These are phyloP conservation scores for Solanum sejunctum DNA, from an alignment of 257 asterid species.

Conservation along the genomic window DNA sequence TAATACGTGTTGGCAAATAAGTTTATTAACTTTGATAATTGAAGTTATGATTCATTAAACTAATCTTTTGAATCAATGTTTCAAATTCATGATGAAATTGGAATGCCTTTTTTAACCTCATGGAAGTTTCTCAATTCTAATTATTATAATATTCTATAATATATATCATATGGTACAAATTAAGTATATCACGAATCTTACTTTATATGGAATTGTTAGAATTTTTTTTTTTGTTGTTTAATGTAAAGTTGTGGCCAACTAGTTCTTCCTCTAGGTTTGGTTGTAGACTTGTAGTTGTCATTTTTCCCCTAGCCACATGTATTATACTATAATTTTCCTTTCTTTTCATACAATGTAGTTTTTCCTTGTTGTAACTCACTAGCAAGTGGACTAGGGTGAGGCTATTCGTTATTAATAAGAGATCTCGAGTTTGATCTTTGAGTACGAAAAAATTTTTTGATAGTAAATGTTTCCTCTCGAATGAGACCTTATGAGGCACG, in stretches of 20 bases:
- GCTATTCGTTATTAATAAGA: too few relatives aligned
- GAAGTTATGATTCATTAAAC: background rate
- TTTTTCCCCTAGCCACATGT: too few relatives aligned
- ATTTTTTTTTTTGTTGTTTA: background rate
- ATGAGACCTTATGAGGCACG: too few relatives aligned
- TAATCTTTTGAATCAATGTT: background rate
- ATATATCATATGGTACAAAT: background rate
- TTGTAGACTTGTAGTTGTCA: background rate
- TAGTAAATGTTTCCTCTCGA: too few relatives aligned
- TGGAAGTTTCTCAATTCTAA: background rate
- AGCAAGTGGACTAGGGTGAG: too few relatives aligned
- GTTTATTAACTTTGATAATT: background rate
- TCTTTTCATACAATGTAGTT: too few relatives aligned
- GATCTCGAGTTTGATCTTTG: too few relatives aligned
- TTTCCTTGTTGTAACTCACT: too few relatives aligned
- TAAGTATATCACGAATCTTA: background rate
- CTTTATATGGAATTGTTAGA: background rate
- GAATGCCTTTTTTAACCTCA: background rate
- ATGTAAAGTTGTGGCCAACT: background rate
- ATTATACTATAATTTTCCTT: too few relatives aligned
- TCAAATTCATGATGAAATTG: background rate
- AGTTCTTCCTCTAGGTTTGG: background rate
- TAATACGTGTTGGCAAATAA: too few relatives aligned
- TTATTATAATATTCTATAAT: background rate
- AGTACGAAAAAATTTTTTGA: too few relatives aligned